Base-by-base conservation (phyloP, 805 yeast species). In the Kazachstania taianensis region DNA sequence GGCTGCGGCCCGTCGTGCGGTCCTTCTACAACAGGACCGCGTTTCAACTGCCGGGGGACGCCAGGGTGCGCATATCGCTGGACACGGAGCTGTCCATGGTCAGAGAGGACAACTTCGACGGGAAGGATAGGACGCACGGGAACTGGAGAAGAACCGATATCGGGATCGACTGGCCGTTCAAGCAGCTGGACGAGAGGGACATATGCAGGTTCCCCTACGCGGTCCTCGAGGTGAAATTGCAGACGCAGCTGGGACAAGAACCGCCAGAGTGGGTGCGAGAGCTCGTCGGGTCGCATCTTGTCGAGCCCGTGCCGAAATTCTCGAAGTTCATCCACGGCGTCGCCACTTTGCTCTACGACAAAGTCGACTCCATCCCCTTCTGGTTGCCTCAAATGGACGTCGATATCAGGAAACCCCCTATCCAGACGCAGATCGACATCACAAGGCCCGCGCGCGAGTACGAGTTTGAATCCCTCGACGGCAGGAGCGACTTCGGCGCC, bases 71-170 rank as follows among this genome's bases (percentile, higher is more conserved):
- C 69, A 92, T 94, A 45, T 92, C 98, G 30, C 75, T 92, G 44
- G 99, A 92, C 57, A 89, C 98, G 0, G 97, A 92, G 63, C 72
- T 92, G 46, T 69, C 94, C n/a, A 84, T 92, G 95, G 86, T 89
- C 28, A 78, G 98, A 59, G 99, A 92, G 61, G 99, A 92, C 59
- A 78, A 89, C 57, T 92, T 92, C 54, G 98, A 92, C 61, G 96
- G 96, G 17, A 59, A 67, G 40, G 89, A 86, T 55, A 75, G 98
- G 60, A 84, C 97, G 2, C 70, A 83, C 46, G 80, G 79, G 28
- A 92, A 92, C 62, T 92, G 99, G 99, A 79, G 98, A 65, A 77
- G 99, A 63, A 86, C 79, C 79, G 98, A 92, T 60, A 92, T 92
- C 55, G 99, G 98, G 32, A 92, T 92, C 24, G 95, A 92, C 61